phyloP scores from a whole-genome alignment of 177 flowering plant genomes.

The Vitis hybrid region DNA sequence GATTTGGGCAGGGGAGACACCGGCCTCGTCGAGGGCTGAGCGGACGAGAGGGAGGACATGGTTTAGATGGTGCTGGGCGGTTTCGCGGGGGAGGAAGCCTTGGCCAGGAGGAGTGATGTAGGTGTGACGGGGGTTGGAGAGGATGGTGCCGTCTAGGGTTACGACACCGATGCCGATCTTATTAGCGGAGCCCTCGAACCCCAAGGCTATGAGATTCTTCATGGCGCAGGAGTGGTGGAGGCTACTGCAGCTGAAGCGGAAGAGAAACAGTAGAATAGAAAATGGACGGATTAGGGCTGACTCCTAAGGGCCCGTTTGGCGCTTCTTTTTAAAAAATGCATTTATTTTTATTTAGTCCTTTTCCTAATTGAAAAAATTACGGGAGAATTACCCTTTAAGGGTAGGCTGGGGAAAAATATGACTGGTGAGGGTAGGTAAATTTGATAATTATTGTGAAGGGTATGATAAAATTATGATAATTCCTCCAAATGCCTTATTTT shows the following conservation, averaged over 20 bases:
- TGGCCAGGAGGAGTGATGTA: slow-evolving; percentile 95
- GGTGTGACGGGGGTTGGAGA: slow-evolving; percentile 87
- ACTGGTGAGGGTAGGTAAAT: no score
- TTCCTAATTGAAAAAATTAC: no score
- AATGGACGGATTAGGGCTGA: no score
- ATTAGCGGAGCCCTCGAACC: slow-evolving; percentile 91
- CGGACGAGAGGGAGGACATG: slow-evolving; percentile 70
- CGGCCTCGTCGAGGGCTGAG: slow-evolving; percentile 56
- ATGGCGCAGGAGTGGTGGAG: slow-evolving; percentile 7
- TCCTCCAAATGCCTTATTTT: no score
- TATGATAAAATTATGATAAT: no score
- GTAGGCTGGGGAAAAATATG: no score
- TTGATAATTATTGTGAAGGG: no score
- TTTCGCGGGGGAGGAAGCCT: slow-evolving; percentile 87
- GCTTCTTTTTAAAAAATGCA: neutral
- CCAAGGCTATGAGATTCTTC: slow-evolving; percentile 66
- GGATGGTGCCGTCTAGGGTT: slow-evolving; percentile 68
- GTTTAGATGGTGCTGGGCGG: slow-evolving; percentile 82
- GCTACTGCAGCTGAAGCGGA: no score
- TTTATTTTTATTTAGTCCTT: no score
- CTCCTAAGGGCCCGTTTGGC: no score
- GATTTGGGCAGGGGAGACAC: slow-evolving; percentile 50
- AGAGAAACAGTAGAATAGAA: no score
- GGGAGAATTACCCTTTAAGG: no score
- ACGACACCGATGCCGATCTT: slow-evolving; percentile 88